phyloP scores from a whole-genome alignment of 1,284 basidiomycete species.

The Pseudomicrostroma phylloplanum region DNA sequence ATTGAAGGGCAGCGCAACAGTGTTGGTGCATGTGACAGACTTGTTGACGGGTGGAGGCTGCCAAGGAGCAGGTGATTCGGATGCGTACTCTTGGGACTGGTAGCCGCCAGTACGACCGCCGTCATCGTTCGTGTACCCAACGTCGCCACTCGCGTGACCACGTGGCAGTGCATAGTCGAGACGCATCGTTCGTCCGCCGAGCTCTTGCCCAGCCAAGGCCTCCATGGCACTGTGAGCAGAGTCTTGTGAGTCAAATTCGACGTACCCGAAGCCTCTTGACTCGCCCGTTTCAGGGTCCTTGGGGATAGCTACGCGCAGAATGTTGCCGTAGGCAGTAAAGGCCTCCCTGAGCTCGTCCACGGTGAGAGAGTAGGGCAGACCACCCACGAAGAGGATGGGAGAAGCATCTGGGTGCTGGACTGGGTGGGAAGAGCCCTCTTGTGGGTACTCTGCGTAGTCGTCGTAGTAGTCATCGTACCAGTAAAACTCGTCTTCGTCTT shows the following conservation, averaged over 20 bases:
- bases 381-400: constrained; percentile 79
- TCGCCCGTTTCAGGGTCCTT: constrained; percentile 85
- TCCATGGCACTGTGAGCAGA: constrained; percentile 75
- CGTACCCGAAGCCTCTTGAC: constrained; percentile 94
- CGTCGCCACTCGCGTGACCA: constrained; percentile 55
- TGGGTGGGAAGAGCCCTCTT: constrained; percentile 27
- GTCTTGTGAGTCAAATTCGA: constrained; percentile 79
- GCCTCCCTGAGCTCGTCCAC: constrained; percentile 87
- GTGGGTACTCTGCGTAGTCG: constrained; percentile 68
- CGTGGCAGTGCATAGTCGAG: constrained; percentile 87
- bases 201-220: constrained; percentile 64
- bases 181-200: constrained; percentile 75
- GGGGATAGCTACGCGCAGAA: constrained; percentile 81
- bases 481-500: constrained; percentile 69
- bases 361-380: constrained; percentile 71
- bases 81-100: no score
- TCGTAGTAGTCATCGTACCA: constrained; percentile 60
- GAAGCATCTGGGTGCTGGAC: constrained; percentile 60
- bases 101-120: constrained; percentile 10
- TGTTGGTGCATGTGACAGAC: no score
- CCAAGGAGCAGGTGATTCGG: no score
- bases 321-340: constrained; percentile 82
- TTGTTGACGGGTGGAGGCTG: no score
- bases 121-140: constrained; percentile 7
- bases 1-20: no score